Evolutionary conservation across 2,329 filamentous ascomycete genomes (phyloP), one percentile per base, ranked within the genome.

Genomic region (Colletotrichum chrysophilum): DNA sequence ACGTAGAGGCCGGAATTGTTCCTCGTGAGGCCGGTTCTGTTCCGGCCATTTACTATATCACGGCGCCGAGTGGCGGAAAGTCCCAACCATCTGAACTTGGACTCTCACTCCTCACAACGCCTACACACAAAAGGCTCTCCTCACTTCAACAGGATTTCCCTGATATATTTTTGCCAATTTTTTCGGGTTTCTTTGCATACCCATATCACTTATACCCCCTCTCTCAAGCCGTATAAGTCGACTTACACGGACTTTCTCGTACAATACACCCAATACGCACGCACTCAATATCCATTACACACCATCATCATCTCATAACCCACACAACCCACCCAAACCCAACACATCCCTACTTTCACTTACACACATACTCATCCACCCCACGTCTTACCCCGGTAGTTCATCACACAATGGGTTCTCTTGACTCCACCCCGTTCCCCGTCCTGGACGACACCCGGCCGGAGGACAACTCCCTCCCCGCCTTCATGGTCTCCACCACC

Each of bases 401-500:
- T 56, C 65, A 48, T 38, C 69, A 64, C 66, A 66, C 66, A 74
- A 88, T 88, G 87, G 86, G 86, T 30, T 87, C 86, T 75, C 79
- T 87, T 70, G 78, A 80, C 56, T 79, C 80, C 77, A 74, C 78
- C 48, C 81, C 83, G 74, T 94, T 94, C 82, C 85, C 88, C 70
- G 90, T 95, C 84, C 88, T 95, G 58, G 85, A 88, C 72, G 93
- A 94, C 85, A 89, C 91, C 74, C 88, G 85, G 82, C 91, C 92
- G 2, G 84, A 92, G 75, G 92, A 94, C 83, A 89, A 82, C 71
- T 89, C 91, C 58, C 87, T 95, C 32, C 93, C 93, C 7, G 91
- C 94, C 79, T 96, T 96, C 87, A 95, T 95, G 91, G 94, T 96
- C 52, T 95, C 94, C 60, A 95, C 92, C 26, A 90, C 91, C 5